These are phyloP conservation scores for Podosphaera xanthii DNA, from an alignment of 2,329 filamentous ascomycete species.

Conservation along the genomic window DNA sequence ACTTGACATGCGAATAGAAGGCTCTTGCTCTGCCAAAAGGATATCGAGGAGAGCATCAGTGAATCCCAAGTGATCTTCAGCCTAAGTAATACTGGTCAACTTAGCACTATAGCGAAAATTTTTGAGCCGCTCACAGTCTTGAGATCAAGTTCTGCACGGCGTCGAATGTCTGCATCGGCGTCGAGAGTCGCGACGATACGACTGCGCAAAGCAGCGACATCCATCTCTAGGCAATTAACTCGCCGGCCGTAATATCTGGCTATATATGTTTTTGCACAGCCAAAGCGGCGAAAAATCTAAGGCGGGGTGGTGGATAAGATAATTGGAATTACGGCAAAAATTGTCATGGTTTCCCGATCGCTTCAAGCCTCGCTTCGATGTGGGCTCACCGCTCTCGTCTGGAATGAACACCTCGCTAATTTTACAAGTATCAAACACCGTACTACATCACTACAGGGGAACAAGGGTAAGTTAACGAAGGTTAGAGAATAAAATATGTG, in stretches of 20 bases:
- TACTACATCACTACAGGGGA: too few species aligned
- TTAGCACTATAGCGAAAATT: constrained; percentile 5
- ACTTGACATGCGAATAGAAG: constrained; percentile 73
- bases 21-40: constrained; percentile 68
- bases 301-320: not conserved
- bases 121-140: constrained; percentile 39
- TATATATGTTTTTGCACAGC: constrained; percentile 1
- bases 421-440: too few species aligned
- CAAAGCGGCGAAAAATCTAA: constrained; percentile 1
- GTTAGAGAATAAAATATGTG: too few species aligned
- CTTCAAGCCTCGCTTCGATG: not conserved
- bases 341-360: not conserved
- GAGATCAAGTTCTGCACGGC: constrained; percentile 57
- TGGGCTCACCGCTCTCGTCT: not conserved
- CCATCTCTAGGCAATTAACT: constrained; percentile 27
- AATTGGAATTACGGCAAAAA: not conserved
- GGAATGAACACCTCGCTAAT: too few species aligned
- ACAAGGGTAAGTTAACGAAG: too few species aligned
- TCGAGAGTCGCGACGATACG: constrained; percentile 58
- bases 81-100: constrained; percentile 26
- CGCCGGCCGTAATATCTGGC: constrained; percentile 1
- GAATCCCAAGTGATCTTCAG: constrained; percentile 77
- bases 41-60: constrained; percentile 79
- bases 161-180: constrained; percentile 49
- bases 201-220: constrained; percentile 50